Base-by-base conservation (phyloP, 495 filamentous ascomycete genomes). In the Neurospora cerealis region DNA sequence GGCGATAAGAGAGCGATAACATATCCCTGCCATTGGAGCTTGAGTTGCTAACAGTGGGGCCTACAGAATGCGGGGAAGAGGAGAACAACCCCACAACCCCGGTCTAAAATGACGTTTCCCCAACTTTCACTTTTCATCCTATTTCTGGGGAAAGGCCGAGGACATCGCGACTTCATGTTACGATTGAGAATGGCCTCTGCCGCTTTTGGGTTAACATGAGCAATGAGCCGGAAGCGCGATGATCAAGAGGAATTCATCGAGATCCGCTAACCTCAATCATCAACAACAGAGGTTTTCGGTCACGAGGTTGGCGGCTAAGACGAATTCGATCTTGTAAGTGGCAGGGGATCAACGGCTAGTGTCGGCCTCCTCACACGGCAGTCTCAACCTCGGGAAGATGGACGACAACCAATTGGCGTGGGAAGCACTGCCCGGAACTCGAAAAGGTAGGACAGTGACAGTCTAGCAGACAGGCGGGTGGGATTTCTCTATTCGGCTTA, bases 301-400 rank as follows among this genome's bases (percentile, higher is more conserved):
- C 54, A 66, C 54, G 28, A 66, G 54, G 54, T 66, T 34, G 15
- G 32, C 28, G 54, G 28, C 54, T 34, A 66, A 66, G 54, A 66
- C 54, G 28, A 66, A 66, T 32, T 34, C 54, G 54, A 66, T 66
- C 54, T 36, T 66, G 54, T 62, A 66, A 66, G 54, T 66, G 54
- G 54, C 28, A 66, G 54, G 54, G 54, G 28, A 34, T 66, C 28
- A 66, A 73, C 76, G 76, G 76, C 76, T 77, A 77, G 62, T 74
- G 71, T 77, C 76, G 76, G 76, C 76, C 73, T 74, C 69, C 54
- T 66, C 28, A 34, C 54, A 66, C 54, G 54, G 54, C 54, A 66
- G 54, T 66, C 54, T 66, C 54, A 66, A 66, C 54, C 54, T 66
- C 54, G 54, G 54, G 54, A 66, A 66, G 54, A 66, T 66, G 54